Percentiles rank a stretch among this genome's conserved stretches.
These are phyloP conservation scores for Tephrocybe sp. DNA, from an alignment of 768 basidiomycete genomes.

Conservation along the genomic window DNA sequence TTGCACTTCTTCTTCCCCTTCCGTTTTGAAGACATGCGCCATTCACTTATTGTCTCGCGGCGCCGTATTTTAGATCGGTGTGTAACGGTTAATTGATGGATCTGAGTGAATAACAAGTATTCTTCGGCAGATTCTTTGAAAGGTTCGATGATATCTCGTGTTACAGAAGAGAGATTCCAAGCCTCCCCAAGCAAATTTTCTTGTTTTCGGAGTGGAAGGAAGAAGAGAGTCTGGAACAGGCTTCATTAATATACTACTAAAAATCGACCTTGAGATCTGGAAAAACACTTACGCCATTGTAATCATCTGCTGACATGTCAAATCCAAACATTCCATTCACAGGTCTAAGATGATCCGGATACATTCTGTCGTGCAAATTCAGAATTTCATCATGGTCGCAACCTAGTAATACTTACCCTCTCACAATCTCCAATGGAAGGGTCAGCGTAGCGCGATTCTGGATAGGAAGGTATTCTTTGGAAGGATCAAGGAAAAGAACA, in stretches of 20 bases:
- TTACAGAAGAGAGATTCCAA: conserved; percentile 22
- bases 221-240: conserved; percentile 41
- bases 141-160: conserved; percentile 24
- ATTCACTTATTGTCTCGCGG: background rate
- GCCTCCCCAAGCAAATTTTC: conserved; percentile 16
- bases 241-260: background rate
- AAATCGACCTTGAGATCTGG: background rate
- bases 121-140: conserved; percentile 30
- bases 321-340: conserved; percentile 42
- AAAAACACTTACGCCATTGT: conserved; percentile 35
- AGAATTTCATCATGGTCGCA: background rate
- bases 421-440: conserved; percentile 30
- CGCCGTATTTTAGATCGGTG: conserved; percentile 15
- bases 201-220: conserved; percentile 38
- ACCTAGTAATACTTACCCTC: conserved; percentile 23
- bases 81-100: conserved; percentile 26
- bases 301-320: conserved; percentile 22
- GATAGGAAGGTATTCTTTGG: conserved; percentile 36
- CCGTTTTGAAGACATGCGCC: background rate
- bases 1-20: background rate
- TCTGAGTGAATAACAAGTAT: conserved; percentile 39
- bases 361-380: conserved; percentile 26
- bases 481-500: conserved; percentile 44
- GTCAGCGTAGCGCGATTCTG: conserved; percentile 24
- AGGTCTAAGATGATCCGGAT: conserved; percentile 36